Percentiles rank a stretch among this genome's conserved stretches.
phyloP scores from a whole-genome alignment of 352 stramenopile species.

The Sclerospora graminicola region DNA sequence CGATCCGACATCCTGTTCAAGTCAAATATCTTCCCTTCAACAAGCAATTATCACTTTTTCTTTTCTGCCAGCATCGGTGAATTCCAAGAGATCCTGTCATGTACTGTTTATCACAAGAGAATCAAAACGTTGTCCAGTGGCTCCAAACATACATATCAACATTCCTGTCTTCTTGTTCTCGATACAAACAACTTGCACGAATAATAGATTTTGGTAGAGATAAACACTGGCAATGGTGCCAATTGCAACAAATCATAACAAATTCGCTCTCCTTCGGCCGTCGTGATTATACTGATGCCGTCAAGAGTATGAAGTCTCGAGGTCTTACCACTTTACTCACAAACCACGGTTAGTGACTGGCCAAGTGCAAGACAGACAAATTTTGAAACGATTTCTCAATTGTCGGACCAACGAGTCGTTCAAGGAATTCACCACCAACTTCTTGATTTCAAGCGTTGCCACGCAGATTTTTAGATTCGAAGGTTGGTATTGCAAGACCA shows the following conservation, averaged over 20 bases:
- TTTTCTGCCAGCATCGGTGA: constrained; percentile 15
- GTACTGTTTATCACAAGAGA: constrained; percentile 16
- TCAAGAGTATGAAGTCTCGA: constrained; percentile 32
- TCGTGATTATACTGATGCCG: constrained; percentile 27
- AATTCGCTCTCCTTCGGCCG: constrained; percentile 27
- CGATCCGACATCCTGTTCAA: no score
- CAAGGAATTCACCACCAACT: constrained; percentile 35
- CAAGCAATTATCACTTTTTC: constrained; percentile 26
- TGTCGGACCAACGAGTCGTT: constrained; percentile 32
- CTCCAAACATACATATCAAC: constrained; percentile 29
- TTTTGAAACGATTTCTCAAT: constrained; percentile 31
- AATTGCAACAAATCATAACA: constrained; percentile 48
- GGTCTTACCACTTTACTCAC: constrained; percentile 32
- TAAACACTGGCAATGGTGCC: constrained; percentile 24
- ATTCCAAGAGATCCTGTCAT: constrained; percentile 14
- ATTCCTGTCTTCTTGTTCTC: constrained; percentile 15
- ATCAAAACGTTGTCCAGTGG: constrained; percentile 18
- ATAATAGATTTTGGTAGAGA: constrained; percentile 18
- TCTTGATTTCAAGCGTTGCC: constrained; percentile 15
- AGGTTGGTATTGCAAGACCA: constrained; percentile 27
- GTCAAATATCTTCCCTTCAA: no score
- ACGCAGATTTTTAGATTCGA: constrained; percentile 28
- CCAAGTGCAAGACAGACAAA: constrained; percentile 38
- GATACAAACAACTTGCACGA: constrained; percentile 23
- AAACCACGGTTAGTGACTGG: constrained; percentile 21